Evolutionary conservation across 306 rosid genomes (phyloP), one percentile per base, ranked within the genome.

Genomic region (Urtica urens): DNA sequence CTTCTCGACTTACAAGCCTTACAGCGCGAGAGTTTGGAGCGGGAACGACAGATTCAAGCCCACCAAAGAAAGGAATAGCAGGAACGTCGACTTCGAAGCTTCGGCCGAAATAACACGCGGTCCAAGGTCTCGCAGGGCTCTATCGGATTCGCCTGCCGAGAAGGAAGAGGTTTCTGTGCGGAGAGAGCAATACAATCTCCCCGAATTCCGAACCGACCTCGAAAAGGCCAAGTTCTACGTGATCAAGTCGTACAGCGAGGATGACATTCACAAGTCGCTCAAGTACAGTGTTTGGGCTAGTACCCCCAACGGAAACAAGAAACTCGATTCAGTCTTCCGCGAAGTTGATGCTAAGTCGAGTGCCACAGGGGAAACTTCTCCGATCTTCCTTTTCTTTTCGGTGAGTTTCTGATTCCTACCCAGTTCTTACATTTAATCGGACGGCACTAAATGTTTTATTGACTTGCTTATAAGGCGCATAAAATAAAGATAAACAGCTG

Each of bases 251-350:
- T 87, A 70, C 67, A 87, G 84, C 64, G 96, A 87, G 62, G 96
- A 87, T 48, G 94, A 87, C 10, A 17, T 87, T 48, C 96, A 87
- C 24, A 87, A 82, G 73, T 52, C 71, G 62, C 57, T 87, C 27
- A 87, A 79, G 59, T 82, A 87, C 51, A 69, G 66, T 49, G 96
- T 87, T 50, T 87, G 96, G 96, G 66, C 96, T 31, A 87, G 96
- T 53, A 87, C 94, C 38, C 81, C 78, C 4, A 46, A 29, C 25
- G 96, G 96, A 23, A 87, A 82, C 51, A 75, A 66, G 71, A 87
- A 82, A 64, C 62, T 87, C 53, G 78, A 82, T 41, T 62, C 71
- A 23, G 66, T 82, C 49, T 86, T 74, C 64, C 73, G 11, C 46
- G 83, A 72, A 55, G 73, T 76, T 10, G 86, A 77, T 58, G 68